phyloP scores from a whole-genome alignment of 768 basidiomycete genomes.

The Amanita rimosa region DNA sequence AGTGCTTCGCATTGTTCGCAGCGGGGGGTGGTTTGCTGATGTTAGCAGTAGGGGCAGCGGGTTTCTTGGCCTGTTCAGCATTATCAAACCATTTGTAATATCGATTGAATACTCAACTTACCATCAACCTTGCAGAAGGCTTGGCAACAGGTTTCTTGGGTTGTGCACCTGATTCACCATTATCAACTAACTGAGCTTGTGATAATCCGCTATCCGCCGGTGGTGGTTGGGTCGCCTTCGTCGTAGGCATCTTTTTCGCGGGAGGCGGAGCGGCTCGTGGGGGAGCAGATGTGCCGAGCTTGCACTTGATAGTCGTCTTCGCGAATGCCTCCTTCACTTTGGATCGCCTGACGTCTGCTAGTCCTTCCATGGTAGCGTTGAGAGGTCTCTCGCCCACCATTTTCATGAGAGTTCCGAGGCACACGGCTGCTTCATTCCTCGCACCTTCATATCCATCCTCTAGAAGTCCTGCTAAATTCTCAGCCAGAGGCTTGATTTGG shows the following conservation, averaged over 20 bases:
- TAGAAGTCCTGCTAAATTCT: slow-evolving; percentile 60
- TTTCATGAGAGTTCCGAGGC: slow-evolving; percentile 87
- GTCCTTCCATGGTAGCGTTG: slow-evolving; percentile 72
- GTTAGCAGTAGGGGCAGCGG: slow-evolving; percentile 21
- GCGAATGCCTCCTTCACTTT: slow-evolving; percentile 95
- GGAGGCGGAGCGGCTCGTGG: slow-evolving; percentile 32
- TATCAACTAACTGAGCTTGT: slow-evolving; percentile 29
- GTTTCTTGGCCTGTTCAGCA: slow-evolving; percentile 34
- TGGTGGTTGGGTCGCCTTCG: slow-evolving; percentile 11
- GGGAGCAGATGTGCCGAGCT: slow-evolving; percentile 46
- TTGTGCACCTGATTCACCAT: slow-evolving; percentile 22
- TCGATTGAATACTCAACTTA: slow-evolving; percentile 12
- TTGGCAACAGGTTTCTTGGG: slow-evolving; percentile 39
- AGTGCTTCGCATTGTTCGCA: slow-evolving; percentile 11
- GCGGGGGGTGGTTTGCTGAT: slow-evolving; percentile 35
- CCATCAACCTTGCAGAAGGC: slow-evolving; percentile 35
- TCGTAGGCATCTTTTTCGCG: slow-evolving; percentile 18
- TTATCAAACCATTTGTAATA: slow-evolving; percentile 6
- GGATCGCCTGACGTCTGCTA: slow-evolving; percentile 78
- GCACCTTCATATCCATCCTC: slow-evolving; percentile 88
- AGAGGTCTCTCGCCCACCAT: slow-evolving; percentile 92
- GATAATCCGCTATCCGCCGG: slow-evolving; percentile 19
- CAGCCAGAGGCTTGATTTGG: slow-evolving; percentile 77
- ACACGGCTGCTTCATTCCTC: slow-evolving; percentile 80
- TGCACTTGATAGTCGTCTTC: slow-evolving; percentile 86